A percentile compares a stretch with the other conserved stretches of the same genome.
phyloP scores from a whole-genome alignment of 805 yeast genomes.

The Saccharomycopsis sp. region DNA sequence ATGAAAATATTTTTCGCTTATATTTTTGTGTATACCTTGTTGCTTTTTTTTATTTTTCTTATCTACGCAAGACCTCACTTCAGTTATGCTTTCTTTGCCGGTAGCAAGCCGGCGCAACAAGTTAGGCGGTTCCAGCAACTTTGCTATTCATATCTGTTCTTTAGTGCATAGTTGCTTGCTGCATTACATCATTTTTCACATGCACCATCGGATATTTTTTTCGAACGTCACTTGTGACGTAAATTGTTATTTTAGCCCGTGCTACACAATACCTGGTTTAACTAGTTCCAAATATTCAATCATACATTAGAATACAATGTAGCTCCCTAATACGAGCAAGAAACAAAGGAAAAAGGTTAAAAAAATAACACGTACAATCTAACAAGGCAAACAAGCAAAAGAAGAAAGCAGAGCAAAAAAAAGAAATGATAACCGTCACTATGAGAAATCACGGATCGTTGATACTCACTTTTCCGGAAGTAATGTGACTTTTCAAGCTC shows the following conservation, averaged over 20 bases:
- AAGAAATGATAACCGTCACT: background rate
- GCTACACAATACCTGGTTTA: no score
- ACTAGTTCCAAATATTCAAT: background rate
- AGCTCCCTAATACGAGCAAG: no score
- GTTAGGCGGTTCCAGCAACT: no score
- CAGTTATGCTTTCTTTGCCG: no score
- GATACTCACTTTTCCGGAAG: background rate
- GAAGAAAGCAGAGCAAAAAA: background rate
- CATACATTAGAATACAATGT: background rate
- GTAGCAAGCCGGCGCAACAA: background rate
- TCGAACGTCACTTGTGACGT: no score
- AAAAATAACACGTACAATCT: constrained; percentile 3
- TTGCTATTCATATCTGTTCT: no score
- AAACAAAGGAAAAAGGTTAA: constrained; percentile 2
- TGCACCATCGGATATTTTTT: background rate
- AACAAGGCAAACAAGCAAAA: background rate
- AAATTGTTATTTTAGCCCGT: no score
- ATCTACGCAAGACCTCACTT: no score
- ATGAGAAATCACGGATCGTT: background rate
- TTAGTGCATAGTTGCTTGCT: background rate
- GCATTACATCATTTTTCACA: background rate
- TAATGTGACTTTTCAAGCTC: background rate
- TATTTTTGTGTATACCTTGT: background rate
- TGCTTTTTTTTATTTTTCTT: background rate
- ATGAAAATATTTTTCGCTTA: background rate